These are phyloP conservation scores for Blastomyces emzantsi DNA, from an alignment of 2,329 filamentous ascomycete species.

Conservation along the genomic window DNA sequence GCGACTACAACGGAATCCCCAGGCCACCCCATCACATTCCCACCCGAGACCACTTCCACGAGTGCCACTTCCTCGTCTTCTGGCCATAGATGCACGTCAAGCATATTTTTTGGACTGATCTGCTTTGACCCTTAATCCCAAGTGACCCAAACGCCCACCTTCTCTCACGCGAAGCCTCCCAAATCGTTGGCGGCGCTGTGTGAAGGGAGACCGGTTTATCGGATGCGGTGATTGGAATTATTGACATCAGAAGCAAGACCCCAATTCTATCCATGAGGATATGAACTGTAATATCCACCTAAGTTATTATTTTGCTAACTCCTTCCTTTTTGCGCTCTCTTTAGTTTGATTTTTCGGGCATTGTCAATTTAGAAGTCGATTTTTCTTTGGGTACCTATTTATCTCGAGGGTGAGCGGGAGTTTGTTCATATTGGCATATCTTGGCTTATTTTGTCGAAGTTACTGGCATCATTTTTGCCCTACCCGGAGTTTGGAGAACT, in stretches of 20 bases:
- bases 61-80: constrained; percentile 20
- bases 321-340: background rate
- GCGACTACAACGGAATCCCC: constrained; percentile 23
- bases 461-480: background rate
- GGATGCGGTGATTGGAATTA: constrained; percentile 33
- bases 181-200: constrained; percentile 26
- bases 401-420: background rate
- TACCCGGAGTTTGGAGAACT: constrained; percentile 1
- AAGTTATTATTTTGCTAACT: background rate
- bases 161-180: constrained; percentile 20
- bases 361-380: background rate
- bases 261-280: background rate
- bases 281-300: background rate
- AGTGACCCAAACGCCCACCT: background rate
- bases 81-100: constrained; percentile 23
- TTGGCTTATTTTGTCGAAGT: background rate
- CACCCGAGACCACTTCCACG: constrained; percentile 22
- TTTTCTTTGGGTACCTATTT: background rate
- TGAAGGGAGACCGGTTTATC: constrained; percentile 36
- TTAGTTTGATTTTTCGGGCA: background rate
- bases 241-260: background rate
- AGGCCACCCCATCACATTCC: constrained; percentile 27
- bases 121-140: constrained; percentile 17
- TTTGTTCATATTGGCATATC: background rate
- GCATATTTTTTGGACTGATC: constrained; percentile 23